Evolutionary conservation across 106 monocot species (phyloP), one percentile per base, ranked within the genome.

Genomic region (Dioscorea alata): DNA sequence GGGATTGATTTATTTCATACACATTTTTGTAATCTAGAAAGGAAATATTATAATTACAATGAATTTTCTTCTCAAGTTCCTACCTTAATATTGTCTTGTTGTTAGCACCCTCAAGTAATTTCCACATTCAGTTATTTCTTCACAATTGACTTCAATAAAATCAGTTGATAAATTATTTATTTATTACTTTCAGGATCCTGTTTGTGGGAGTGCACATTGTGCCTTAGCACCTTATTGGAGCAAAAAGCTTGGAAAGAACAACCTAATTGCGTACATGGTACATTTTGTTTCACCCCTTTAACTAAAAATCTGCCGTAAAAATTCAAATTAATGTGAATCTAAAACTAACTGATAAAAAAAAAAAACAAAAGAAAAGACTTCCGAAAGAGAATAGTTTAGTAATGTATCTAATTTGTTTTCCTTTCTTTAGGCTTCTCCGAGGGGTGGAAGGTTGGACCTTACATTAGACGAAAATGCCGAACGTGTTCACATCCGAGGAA

Each of bases 141-240:
- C 28, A 28, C 28, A 16, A 13, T 54, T 54, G 13, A 0, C 19
- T 54, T 8, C 13, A 54, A 18, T 16, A 50, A 50, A 50, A 72
- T 60, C 42, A 42, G 42, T 42, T 42, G n/a, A n/a, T n/a, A n/a
- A 10, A 42, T 8, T 5, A 42, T 8, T 42, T n/a, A n/a, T 8
- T 42, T 42, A 3, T 42, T 10, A 42, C 21, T 67, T 13, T 28
- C 74, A 94, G 94, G 94, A 94, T 84, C 86, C 94, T 66, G 94
- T 94, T 25, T 87, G 86, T 76, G 94, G 94, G 50, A 94, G 84
- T 28, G 87, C 80, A 20, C 94, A 94, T 63, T 94, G 94, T 82
- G 80, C 88, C 2, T 76, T 93, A 60, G 88, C 83, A 66, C 92
- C 92, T 2, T 86, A 86, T 48, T 94, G 94, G 89, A 74, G 81